Evolutionary conservation across 768 basidiomycete species (phyloP), one percentile per base, ranked within the genome.

Genomic region (Tylopilus balloui): DNA sequence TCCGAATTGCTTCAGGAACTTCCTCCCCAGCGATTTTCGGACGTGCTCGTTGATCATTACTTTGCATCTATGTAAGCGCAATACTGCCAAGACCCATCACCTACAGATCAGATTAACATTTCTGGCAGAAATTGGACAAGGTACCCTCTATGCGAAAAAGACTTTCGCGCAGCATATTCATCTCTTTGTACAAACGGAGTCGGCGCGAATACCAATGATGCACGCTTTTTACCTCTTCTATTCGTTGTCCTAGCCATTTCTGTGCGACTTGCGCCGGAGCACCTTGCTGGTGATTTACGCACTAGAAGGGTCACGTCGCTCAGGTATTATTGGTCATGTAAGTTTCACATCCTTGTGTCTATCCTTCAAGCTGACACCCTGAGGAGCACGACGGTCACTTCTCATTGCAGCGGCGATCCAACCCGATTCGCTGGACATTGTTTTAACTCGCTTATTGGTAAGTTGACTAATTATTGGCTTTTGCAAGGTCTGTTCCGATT

Each of bases 241-340:
- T 97, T 95, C 63, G 92, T 94, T 36, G 88, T 95, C 1, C 74
- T 97, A 31, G 92, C 93, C 12, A 89, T 92, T 40, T 78, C 92
- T 14, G 88, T 86, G 13, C 74, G 92, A 53, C 72, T 95, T 21
- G 89, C 92, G 3, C 92, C 93, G 4, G 91, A 92, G 58, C 75
- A 79, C 49, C 81, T 95, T 57, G 87, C 77, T 27, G 92, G 91
- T 1, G 88, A 92, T 66, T 80, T 85, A 48, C 78, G 83, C 39
- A 81, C 73, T 37, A 75, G 88, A 45, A 77, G 88, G 61, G 73
- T 92, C 23, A 91, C 87, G 8, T 92, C 91, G 31, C 71, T 92
- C 43, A 80, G 92, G 52, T 95, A 92, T 72, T 95, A 96, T 63
- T 97, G 93, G 93, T 90, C 87, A 47, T 94, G 92, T 94, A 63